Conservation (phyloP, 2,329 filamentous ascomycete species). For the Colletotrichum eremochloae region DNA sequence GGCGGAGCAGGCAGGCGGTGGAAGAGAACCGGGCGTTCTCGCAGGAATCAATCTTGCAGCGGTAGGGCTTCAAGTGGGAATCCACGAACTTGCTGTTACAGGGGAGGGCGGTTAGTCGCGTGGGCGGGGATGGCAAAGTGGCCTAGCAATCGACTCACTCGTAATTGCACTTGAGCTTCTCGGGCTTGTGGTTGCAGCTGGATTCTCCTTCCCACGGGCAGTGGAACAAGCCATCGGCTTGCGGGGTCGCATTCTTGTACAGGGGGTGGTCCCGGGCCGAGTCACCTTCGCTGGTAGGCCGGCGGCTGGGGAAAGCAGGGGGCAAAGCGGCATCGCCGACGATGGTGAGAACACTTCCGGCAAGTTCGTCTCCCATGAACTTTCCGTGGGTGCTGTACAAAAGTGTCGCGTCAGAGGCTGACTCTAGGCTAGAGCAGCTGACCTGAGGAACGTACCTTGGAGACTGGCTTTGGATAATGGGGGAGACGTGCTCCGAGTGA, state of each 20-base stretch:
- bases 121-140: background rate
- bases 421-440: conserved; percentile 41
- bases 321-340: conserved; percentile 54
- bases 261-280: conserved; percentile 75
- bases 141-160: conserved; percentile 74
- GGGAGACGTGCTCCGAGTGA: conserved; percentile 63
- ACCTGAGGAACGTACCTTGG: conserved; percentile 63
- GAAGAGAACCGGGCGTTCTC: conserved; percentile 92
- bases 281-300: conserved; percentile 66
- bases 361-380: conserved; percentile 45
- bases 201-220: conserved; percentile 85
- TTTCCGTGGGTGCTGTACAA: conserved; percentile 55
- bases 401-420: conserved; percentile 50
- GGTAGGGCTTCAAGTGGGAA: conserved; percentile 95
- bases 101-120: conserved; percentile 46
- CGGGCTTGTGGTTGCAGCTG: conserved; percentile 88
- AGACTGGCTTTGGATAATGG: conserved; percentile 63
- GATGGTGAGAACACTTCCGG: conserved; percentile 46
- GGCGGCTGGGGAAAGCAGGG: conserved; percentile 60
- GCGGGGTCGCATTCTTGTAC: conserved; percentile 75
- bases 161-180: conserved; percentile 99
- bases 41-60: conserved; percentile 88
- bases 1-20: conserved; percentile 92
- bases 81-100: conserved; percentile 89
- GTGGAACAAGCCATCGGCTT: conserved; percentile 87